Percentiles rank a stretch among this genome's conserved stretches.
Evolutionary conservation across 2,329 filamentous ascomycete species (phyloP).

Genomic region (Xylaria arbuscula): DNA sequence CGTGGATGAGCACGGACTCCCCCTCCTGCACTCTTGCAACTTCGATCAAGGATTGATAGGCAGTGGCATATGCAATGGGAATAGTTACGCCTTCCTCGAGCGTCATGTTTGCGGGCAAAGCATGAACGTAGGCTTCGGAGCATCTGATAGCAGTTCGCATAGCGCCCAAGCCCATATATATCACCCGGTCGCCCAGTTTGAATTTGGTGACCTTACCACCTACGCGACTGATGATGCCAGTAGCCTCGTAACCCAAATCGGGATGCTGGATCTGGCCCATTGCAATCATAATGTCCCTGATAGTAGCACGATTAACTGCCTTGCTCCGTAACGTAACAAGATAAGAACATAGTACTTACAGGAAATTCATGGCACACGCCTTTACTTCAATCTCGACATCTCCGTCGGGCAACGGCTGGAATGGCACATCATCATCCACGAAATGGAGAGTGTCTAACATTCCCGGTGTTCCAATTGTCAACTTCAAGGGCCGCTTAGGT

Average conservation of each 20-base stretch:
- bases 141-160: constrained; percentile 7
- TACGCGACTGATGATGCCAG: constrained; percentile 18
- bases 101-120: constrained; percentile 14
- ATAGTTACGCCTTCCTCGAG: constrained; percentile 23
- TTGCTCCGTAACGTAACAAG: background rate
- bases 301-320: background rate
- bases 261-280: constrained; percentile 27
- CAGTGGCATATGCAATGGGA: constrained; percentile 23
- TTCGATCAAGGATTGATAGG: constrained; percentile 26
- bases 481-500: constrained; percentile 22
- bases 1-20: constrained; percentile 22
- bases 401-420: constrained; percentile 15
- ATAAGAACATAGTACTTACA: constrained; percentile 10
- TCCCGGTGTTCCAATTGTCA: constrained; percentile 23
- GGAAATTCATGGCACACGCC: constrained; percentile 24
- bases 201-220: constrained; percentile 24
- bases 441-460: constrained; percentile 26
- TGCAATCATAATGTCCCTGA: constrained; percentile 24
- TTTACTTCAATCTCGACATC: constrained; percentile 25
- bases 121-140: background rate
- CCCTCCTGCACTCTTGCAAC: constrained; percentile 15
- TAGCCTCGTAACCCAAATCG: constrained; percentile 20
- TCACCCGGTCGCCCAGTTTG: constrained; percentile 17
- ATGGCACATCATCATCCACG: constrained; percentile 18
- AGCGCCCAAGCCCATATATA: constrained; percentile 21